Percentiles rank a stretch among this genome's conserved stretches.
Conservation (phyloP, 768 basidiomycete species). For the Gloeopeniophorella convolvens region DNA sequence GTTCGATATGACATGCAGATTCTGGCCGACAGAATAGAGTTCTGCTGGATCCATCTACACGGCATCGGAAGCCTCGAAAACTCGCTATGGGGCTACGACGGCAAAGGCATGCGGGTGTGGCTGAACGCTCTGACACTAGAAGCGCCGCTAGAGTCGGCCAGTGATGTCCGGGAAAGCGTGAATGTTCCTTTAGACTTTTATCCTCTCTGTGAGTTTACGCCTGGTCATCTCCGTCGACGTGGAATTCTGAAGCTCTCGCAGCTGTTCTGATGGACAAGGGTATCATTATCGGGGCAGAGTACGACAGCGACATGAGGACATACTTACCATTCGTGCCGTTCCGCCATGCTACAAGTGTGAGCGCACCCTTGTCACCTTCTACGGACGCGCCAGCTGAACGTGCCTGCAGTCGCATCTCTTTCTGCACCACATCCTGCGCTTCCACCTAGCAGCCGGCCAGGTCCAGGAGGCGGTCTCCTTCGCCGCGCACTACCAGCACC, state of each 20-base stretch:
- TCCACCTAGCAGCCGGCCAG: constrained; percentile 61
- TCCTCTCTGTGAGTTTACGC: constrained; percentile 70
- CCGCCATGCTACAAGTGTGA: constrained; percentile 82
- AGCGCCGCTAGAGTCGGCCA: constrained; percentile 32
- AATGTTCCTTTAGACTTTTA: constrained; percentile 92
- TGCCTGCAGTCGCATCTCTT: constrained; percentile 78
- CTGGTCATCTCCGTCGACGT: constrained; percentile 8
- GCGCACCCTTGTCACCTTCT: constrained; percentile 24
- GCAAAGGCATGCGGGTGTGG: constrained; percentile 86
- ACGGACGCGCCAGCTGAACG: background rate
- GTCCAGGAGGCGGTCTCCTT: constrained; percentile 77
- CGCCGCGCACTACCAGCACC: constrained; percentile 77
- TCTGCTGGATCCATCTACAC: constrained; percentile 96
- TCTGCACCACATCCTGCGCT: constrained; percentile 83
- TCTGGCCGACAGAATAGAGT: constrained; percentile 93
- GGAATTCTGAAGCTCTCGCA: constrained; percentile 27
- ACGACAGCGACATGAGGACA: constrained; percentile 69
- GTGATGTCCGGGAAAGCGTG: constrained; percentile 85
- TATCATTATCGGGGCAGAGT: constrained; percentile 93
- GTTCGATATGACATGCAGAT: constrained; percentile 98
- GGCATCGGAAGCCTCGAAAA: constrained; percentile 94
- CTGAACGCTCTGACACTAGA: constrained; percentile 93
- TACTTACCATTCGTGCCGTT: constrained; percentile 88
- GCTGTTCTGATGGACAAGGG: constrained; percentile 99
- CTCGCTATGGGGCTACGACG: constrained; percentile 96